phyloP scores from a whole-genome alignment of 768 basidiomycete genomes.

The Mycena vulgaris region DNA sequence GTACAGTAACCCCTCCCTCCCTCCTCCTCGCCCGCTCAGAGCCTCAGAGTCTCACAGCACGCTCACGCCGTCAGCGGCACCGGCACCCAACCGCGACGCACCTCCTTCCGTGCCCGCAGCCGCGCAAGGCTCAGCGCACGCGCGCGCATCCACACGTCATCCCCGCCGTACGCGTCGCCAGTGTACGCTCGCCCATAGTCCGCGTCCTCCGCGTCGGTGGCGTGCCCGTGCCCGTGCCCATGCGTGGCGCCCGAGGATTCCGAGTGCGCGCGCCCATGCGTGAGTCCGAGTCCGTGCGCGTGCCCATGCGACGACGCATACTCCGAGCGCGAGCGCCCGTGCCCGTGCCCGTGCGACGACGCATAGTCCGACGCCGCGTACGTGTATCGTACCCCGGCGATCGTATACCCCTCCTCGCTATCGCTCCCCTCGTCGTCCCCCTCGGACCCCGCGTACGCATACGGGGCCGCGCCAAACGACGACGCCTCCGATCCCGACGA shows the following conservation, averaged over 20 bases:
- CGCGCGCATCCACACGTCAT: slow-evolving; percentile 34
- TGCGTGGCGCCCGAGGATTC: slow-evolving; percentile 10
- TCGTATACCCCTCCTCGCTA: not conserved
- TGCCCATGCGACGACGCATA: not conserved
- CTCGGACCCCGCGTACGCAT: not conserved
- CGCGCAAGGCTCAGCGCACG: slow-evolving; percentile 31
- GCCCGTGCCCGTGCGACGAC: not conserved
- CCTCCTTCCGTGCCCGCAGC: slow-evolving; percentile 33
- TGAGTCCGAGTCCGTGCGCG: not conserved
- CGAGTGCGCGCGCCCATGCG: slow-evolving; percentile 1
- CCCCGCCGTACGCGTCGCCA: slow-evolving; percentile 26
- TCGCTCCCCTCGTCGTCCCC: slow-evolving; percentile 25
- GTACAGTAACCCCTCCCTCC: too few species aligned
- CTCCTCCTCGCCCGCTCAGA: too few species aligned
- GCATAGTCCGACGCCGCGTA: slow-evolving; percentile 1
- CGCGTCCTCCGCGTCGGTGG: too few species aligned
- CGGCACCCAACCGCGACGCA: slow-evolving; percentile 26
- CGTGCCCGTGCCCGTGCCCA: slow-evolving; percentile 10
- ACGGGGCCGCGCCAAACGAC: not conserved
- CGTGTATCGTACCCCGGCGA: not conserved
- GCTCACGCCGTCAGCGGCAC: too few species aligned
- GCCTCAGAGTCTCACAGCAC: not conserved
- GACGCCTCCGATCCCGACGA: not conserved
- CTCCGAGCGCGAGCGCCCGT: slow-evolving; percentile 5
- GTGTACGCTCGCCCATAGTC: slow-evolving; percentile 1